phyloP scores from a whole-genome alignment of 768 basidiomycete species.

The Lepiota venenata region DNA sequence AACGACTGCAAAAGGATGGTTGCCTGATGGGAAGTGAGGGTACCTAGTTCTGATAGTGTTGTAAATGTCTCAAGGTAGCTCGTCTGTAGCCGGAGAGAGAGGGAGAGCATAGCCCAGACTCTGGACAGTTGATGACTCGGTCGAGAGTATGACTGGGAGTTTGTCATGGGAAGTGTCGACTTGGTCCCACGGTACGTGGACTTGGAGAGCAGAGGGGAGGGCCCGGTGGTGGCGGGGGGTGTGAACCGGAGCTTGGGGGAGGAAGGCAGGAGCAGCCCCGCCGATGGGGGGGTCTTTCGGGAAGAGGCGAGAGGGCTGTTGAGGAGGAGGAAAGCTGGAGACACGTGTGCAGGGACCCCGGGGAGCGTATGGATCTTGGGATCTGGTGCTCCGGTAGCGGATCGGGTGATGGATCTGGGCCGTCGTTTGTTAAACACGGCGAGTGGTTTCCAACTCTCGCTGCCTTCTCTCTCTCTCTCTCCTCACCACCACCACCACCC shows the following conservation, averaged over 20 bases:
- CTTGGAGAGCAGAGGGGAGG: too few species aligned
- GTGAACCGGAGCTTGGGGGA: not conserved
- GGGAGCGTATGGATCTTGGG: not conserved
- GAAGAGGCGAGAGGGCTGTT: constrained; percentile 2
- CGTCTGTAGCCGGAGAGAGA: too few species aligned
- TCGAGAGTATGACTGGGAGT: too few species aligned
- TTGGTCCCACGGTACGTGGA: too few species aligned
- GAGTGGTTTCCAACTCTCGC: not conserved
- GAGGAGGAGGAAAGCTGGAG: not conserved
- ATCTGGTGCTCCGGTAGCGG: constrained; percentile 9
- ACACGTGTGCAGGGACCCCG: constrained; percentile 8
- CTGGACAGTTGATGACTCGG: too few species aligned
- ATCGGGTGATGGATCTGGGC: constrained; percentile 12
- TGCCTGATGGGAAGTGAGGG: too few species aligned
- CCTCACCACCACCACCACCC: constrained; percentile 3
- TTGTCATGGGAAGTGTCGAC: too few species aligned
- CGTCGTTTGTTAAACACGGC: constrained; percentile 5
- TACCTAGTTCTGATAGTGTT: too few species aligned
- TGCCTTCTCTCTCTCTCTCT: not conserved
- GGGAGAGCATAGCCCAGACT: too few species aligned
- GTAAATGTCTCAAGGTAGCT: too few species aligned
- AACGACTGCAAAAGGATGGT: too few species aligned
- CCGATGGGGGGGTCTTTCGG: constrained; percentile 1
- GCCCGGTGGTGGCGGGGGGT: too few species aligned
- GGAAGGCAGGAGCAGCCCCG: not conserved